Conservation (phyloP, 371 early-diverging fungal species). For the Mortierella sp. region DNA sequence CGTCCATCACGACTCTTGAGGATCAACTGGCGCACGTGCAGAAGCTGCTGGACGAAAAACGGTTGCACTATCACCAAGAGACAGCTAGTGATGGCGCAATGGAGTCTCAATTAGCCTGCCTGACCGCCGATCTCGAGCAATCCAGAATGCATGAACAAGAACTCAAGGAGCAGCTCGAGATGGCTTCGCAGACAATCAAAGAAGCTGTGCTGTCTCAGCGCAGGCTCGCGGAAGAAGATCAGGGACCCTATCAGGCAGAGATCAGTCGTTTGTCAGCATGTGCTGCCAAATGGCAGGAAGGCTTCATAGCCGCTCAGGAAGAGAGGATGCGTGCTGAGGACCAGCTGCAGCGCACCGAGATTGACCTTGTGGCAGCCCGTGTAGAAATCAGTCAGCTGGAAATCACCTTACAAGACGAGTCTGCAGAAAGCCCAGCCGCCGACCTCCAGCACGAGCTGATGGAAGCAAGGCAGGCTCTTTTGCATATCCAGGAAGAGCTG, state of each 20-base stretch:
- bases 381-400: constrained; percentile 20
- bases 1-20: background rate
- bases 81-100: background rate
- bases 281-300: constrained; percentile 33
- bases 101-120: background rate
- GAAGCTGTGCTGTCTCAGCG: background rate
- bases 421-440: background rate
- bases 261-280: constrained; percentile 6
- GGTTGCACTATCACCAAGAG: background rate
- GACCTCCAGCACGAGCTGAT: constrained; percentile 5
- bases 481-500: constrained; percentile 1
- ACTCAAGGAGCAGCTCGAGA: constrained; percentile 17
- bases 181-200: constrained; percentile 6
- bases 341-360: constrained; percentile 20
- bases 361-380: constrained; percentile 32
- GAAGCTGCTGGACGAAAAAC: background rate
- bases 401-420: background rate
- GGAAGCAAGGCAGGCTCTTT: background rate
- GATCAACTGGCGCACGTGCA: background rate
- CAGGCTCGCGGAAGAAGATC: background rate
- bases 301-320: constrained; percentile 31
- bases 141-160: constrained; percentile 2
- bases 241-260: constrained; percentile 1
- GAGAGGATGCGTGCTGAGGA: constrained; percentile 31
- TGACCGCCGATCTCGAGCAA: constrained; percentile 8